Percentiles rank a stretch among this genome's conserved stretches.
These are phyloP conservation scores for Eucalyptus regnans DNA, from an alignment of 345 rosid species.

Conservation along the genomic window DNA sequence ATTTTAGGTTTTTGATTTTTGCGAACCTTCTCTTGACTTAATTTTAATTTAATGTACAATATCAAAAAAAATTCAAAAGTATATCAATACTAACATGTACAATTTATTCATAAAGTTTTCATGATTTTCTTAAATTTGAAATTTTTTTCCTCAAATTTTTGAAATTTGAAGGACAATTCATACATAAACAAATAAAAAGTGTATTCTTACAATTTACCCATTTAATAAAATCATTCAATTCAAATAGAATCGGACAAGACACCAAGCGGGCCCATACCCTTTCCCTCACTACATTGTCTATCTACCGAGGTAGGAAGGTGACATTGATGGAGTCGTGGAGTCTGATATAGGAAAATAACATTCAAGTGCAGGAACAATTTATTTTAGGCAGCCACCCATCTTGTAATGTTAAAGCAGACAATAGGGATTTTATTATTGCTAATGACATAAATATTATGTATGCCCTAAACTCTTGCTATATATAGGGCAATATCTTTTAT, in stretches of 20 bases:
- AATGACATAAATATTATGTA: too few relatives aligned
- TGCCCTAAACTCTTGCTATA: too few relatives aligned
- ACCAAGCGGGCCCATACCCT: neutral
- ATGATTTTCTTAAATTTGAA: neutral
- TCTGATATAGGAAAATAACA: too few relatives aligned
- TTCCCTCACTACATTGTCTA: neutral
- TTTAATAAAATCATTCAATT: neutral
- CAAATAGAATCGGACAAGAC: neutral
- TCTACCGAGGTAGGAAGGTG: neutral
- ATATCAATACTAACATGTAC: neutral
- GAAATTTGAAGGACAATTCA: neutral
- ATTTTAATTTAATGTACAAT: neutral
- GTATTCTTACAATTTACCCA: neutral
- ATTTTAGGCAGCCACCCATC: too few relatives aligned
- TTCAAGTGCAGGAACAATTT: too few relatives aligned
- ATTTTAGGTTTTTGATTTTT: neutral
- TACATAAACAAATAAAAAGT: neutral
- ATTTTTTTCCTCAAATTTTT: neutral
- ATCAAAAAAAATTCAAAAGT: neutral
- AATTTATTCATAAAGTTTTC: neutral
- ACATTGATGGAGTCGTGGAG: neutral
- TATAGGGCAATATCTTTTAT: too few relatives aligned
- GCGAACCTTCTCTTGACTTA: neutral
- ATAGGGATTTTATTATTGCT: too few relatives aligned
- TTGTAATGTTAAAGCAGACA: too few relatives aligned